Conservation (phyloP, 2,329 filamentous ascomycete genomes). For the Dothidotthia symphoricarpi region DNA sequence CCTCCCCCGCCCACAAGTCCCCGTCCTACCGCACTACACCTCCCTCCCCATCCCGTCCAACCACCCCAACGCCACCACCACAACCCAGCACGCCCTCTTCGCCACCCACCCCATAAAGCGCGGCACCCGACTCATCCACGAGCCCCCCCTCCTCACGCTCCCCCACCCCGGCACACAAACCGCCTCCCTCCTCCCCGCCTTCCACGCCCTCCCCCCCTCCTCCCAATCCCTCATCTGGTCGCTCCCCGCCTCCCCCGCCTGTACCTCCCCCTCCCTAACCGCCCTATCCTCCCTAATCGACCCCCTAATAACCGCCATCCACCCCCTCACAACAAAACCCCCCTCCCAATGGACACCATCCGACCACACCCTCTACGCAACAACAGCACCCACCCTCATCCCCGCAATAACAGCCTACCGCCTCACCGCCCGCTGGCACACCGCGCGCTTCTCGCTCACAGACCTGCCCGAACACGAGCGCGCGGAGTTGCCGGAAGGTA, state of each 20-base stretch:
- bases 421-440: constrained; percentile 13
- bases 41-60: constrained; percentile 1
- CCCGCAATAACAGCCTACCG: constrained; percentile 4
- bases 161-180: constrained; percentile 3
- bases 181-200: constrained; percentile 4
- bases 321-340: too few species aligned
- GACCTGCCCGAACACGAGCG: constrained; percentile 2
- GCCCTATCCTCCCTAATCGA: too few species aligned
- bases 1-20: background rate
- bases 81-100: constrained; percentile 9
- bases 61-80: background rate
- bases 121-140: constrained; percentile 18
- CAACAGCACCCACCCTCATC: constrained; percentile 1
- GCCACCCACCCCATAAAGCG: constrained; percentile 7
- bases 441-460: constrained; percentile 5
- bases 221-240: constrained; percentile 1
- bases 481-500: background rate
- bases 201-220: constrained; percentile 2
- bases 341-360: background rate
- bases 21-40: constrained; percentile 7
- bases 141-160: constrained; percentile 9
- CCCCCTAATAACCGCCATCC: too few species aligned
- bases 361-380: background rate
- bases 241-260: too few species aligned
- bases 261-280: too few species aligned